Conservation (phyloP, 129 eudicot species). For the Flaveria trinervia region DNA sequence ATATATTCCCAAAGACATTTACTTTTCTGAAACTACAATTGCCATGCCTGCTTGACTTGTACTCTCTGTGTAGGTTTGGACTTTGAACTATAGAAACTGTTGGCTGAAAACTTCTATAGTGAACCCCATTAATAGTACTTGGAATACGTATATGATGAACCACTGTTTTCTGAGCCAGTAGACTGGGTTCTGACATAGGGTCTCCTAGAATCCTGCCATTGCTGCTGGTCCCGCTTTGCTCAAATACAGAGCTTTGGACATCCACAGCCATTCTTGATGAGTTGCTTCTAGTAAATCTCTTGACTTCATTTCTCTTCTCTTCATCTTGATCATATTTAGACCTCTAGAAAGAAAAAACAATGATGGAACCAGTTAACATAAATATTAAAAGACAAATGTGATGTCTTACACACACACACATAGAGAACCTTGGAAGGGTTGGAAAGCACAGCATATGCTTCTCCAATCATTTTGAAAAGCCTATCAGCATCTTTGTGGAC, state of each 20-base stretch:
- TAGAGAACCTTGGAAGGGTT: constrained; percentile 65
- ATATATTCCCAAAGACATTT: constrained; percentile 5
- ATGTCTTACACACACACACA: too few relatives aligned
- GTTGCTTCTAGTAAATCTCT: constrained; percentile 45
- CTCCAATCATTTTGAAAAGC: constrained; percentile 97
- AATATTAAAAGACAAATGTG: neutral
- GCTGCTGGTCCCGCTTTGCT: constrained; percentile 47
- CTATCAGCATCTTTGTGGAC: constrained; percentile 87
- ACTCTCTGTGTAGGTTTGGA: constrained; percentile 6
- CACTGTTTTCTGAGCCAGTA: constrained; percentile 53
- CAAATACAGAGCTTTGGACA: constrained; percentile 46
- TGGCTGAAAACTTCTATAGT: neutral
- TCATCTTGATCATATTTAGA: constrained; percentile 75
- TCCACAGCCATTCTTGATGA: constrained; percentile 50
- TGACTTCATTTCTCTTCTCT: constrained; percentile 56
- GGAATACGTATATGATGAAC: constrained; percentile 22
- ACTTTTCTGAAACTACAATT: constrained; percentile 5
- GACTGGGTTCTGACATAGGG: constrained; percentile 45
- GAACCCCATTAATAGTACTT: constrained; percentile 23
- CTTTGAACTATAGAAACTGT: constrained; percentile 15
- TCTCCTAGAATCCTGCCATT: constrained; percentile 56
- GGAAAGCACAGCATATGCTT: constrained; percentile 93
- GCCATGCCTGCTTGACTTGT: constrained; percentile 20
- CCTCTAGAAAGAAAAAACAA: constrained; percentile 48
- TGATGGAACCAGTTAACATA: constrained; percentile 26